phyloP scores from a whole-genome alignment of 2,329 filamentous ascomycete genomes.

The Thielaviopsis punctulata region DNA sequence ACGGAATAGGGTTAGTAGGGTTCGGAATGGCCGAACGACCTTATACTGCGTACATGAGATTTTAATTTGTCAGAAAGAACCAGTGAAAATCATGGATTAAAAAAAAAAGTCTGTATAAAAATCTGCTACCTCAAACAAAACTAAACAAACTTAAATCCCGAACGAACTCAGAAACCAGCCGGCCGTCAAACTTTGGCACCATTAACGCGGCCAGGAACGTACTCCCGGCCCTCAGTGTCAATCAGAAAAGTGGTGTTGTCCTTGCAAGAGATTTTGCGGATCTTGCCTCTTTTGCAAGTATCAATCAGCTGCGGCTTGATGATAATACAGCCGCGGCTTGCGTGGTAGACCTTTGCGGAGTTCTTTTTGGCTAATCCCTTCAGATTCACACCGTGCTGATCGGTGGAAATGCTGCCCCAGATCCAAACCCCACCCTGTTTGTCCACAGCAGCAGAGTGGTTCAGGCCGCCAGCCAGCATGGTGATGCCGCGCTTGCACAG shows the following conservation, averaged over 20 bases:
- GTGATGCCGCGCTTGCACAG: slow-evolving; percentile 42
- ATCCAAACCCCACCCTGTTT: slow-evolving; percentile 30
- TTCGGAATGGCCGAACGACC: neutral
- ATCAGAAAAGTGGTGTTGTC: slow-evolving; percentile 53
- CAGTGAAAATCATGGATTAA: no score
- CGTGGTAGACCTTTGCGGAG: slow-evolving; percentile 32
- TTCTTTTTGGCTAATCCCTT: slow-evolving; percentile 28
- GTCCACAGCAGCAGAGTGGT: slow-evolving; percentile 48
- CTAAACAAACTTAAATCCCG: neutral
- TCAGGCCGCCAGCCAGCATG: slow-evolving; percentile 46
- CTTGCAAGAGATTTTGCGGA: slow-evolving; percentile 32
- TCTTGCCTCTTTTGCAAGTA: slow-evolving; percentile 35
- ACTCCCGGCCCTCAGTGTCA: slow-evolving; percentile 41
- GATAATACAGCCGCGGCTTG: slow-evolving; percentile 37
- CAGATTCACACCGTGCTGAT: slow-evolving; percentile 31
- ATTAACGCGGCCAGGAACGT: slow-evolving; percentile 58
- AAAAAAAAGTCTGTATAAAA: no score
- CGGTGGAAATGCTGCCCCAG: slow-evolving; percentile 38
- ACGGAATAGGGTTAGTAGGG: neutral
- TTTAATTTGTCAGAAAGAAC: neutral
- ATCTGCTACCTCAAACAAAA: neutral
- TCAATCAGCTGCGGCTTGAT: slow-evolving; percentile 42
- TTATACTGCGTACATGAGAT: neutral
- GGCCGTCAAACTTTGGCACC: slow-evolving; percentile 14
- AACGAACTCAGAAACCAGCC: slow-evolving; percentile 16